Evolutionary conservation across 257 asterid species (phyloP).

Genomic region (Ehretia macrophylla): DNA sequence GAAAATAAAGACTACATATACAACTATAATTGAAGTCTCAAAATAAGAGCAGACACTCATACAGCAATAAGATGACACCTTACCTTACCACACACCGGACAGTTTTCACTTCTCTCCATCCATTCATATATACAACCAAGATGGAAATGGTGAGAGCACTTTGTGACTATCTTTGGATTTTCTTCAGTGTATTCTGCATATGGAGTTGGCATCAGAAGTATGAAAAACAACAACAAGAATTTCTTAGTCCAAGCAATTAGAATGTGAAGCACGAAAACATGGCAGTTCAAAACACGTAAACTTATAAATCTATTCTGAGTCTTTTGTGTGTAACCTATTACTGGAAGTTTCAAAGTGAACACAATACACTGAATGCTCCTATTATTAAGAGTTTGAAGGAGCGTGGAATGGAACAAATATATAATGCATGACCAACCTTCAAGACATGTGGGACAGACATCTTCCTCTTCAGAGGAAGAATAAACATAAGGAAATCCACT

Average conservation of each 20-base stretch:
- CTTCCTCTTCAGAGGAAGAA: constrained; percentile 53
- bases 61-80: background rate
- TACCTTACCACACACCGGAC: constrained; percentile 98
- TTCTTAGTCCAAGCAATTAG: too few species aligned
- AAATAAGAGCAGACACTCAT: background rate
- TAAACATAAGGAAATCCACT: constrained; percentile 47
- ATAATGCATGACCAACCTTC: constrained; percentile 35
- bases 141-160: constrained; percentile 89
- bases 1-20: too few species aligned
- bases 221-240: background rate
- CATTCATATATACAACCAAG: constrained; percentile 98
- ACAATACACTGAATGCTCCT: too few species aligned
- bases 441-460: constrained; percentile 75
- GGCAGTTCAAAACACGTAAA: too few species aligned
- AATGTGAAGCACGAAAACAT: too few species aligned
- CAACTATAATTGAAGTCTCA: too few species aligned
- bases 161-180: constrained; percentile 78
- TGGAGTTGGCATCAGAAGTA: constrained; percentile 12
- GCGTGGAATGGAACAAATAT: too few species aligned
- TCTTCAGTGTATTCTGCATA: constrained; percentile 76
- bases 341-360: too few species aligned
- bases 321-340: too few species aligned
- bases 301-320: too few species aligned
- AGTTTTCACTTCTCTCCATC: constrained; percentile 96
- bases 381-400: too few species aligned